Conservation (phyloP, 1,284 basidiomycete species). For the Athelia psychrophila region DNA sequence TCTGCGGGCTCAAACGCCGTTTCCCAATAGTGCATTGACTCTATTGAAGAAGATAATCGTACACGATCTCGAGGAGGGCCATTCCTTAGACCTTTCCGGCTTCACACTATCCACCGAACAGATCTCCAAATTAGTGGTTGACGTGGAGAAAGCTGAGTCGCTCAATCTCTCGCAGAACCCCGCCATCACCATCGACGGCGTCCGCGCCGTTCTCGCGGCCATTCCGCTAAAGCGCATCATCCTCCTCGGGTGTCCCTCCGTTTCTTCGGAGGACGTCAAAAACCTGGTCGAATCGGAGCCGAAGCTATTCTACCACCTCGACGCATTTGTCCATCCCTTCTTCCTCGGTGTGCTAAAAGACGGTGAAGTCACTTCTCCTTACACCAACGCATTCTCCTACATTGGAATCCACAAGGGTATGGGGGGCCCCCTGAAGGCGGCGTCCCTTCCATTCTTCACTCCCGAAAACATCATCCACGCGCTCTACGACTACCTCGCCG, state of each 20-base stretch:
- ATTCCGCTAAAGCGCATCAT: conserved; percentile 21
- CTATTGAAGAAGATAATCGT: conserved; percentile 17
- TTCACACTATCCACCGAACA: conserved; percentile 18
- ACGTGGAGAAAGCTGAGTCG: conserved; percentile 9
- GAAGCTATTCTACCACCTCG: conserved; percentile 20
- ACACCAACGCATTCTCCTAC: neutral
- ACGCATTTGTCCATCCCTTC: conserved; percentile 24
- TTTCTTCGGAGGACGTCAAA: conserved; percentile 19
- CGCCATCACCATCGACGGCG: conserved; percentile 11
- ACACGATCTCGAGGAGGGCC: conserved; percentile 9
- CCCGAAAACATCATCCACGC: neutral
- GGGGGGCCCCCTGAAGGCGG: neutral
- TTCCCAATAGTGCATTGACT: conserved; percentile 19
- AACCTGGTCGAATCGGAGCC: conserved; percentile 17
- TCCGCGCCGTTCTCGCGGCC: conserved; percentile 15
- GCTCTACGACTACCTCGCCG: neutral
- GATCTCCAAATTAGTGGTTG: conserved; percentile 13
- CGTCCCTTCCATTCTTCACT: neutral
- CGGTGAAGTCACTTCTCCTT: neutral
- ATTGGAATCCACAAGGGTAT: neutral
- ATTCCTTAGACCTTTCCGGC: conserved; percentile 20
- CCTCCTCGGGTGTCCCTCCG: conserved; percentile 20
- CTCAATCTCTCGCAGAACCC: conserved; percentile 24
- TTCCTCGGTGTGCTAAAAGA: conserved; percentile 8
- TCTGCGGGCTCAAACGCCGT: conserved; percentile 15